phyloP scores from a whole-genome alignment of 1,284 basidiomycete genomes.

The Apiotrichum laibachii region DNA sequence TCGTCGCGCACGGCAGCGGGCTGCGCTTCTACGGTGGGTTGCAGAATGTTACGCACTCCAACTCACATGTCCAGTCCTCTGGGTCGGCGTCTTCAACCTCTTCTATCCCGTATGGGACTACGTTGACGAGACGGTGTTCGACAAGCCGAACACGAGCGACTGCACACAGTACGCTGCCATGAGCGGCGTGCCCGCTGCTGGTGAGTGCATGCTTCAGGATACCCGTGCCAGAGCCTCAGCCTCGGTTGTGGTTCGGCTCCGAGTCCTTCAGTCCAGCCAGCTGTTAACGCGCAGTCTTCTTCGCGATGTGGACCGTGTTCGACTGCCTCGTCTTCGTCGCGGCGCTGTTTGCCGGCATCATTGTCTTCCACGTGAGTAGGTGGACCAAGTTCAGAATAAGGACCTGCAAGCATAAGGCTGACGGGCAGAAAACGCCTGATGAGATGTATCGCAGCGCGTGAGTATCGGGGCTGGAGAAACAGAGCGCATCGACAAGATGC shows the following conservation, averaged over 20 bases:
- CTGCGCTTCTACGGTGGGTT: slow-evolving; percentile 46
- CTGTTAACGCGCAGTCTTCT: slow-evolving; percentile 35
- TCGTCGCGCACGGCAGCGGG: slow-evolving; percentile 49
- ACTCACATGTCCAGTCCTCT: slow-evolving; percentile 18
- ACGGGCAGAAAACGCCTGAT: slow-evolving; percentile 27
- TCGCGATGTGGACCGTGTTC: slow-evolving; percentile 42
- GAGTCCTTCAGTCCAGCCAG: too few relatives aligned
- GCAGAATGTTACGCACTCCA: neutral
- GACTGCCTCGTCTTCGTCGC: slow-evolving; percentile 42
- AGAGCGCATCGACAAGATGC: too few relatives aligned
- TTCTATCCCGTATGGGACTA: slow-evolving; percentile 53
- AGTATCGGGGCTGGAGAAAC: too few relatives aligned
- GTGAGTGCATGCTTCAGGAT: slow-evolving; percentile 21
- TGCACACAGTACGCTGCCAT: slow-evolving; percentile 43
- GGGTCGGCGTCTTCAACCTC: slow-evolving; percentile 41
- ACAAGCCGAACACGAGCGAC: slow-evolving; percentile 48
- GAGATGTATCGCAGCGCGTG: slow-evolving; percentile 34
- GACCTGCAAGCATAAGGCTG: neutral
- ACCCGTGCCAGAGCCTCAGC: too few relatives aligned
- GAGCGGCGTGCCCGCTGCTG: slow-evolving; percentile 42
- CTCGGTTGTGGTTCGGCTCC: too few relatives aligned
- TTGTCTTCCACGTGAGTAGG: slow-evolving; percentile 42
- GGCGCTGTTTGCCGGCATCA: slow-evolving; percentile 49
- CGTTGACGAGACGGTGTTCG: slow-evolving; percentile 48
- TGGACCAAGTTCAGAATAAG: too few relatives aligned